Evolutionary conservation across 257 asterid species (phyloP).

Genomic region (Rubia yunnanensis): DNA sequence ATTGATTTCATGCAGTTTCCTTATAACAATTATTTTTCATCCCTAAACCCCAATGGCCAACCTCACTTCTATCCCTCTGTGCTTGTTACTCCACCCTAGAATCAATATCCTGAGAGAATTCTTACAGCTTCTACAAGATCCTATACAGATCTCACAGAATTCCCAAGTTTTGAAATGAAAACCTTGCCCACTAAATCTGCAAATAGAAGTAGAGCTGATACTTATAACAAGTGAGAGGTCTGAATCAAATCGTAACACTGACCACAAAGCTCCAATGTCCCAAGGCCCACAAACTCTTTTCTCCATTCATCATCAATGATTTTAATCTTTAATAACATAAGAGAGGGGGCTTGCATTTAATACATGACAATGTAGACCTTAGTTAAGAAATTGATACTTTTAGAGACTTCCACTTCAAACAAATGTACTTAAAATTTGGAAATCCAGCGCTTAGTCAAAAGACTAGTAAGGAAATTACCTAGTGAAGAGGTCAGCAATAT

Average conservation of each 20-base stretch:
- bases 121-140: background rate
- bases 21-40: background rate
- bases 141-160: background rate
- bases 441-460: background rate
- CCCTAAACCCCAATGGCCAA: background rate
- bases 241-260: background rate
- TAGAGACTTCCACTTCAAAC: background rate
- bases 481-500: slow-evolving; percentile 57
- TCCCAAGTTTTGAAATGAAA: background rate
- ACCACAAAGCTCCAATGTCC: background rate
- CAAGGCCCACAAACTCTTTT: background rate
- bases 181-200: background rate
- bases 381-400: background rate
- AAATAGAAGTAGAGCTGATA: background rate
- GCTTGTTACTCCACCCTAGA: background rate
- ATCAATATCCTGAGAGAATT: background rate
- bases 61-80: background rate
- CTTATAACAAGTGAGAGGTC: background rate
- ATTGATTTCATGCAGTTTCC: background rate
- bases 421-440: background rate
- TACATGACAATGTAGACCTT: background rate
- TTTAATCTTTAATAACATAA: background rate
- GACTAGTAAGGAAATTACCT: slow-evolving; percentile 34
- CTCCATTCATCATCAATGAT: background rate
- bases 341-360: background rate